These are phyloP conservation scores for Termitomyces eurrhizus DNA, from an alignment of 768 basidiomycete genomes.

Conservation along the genomic window DNA sequence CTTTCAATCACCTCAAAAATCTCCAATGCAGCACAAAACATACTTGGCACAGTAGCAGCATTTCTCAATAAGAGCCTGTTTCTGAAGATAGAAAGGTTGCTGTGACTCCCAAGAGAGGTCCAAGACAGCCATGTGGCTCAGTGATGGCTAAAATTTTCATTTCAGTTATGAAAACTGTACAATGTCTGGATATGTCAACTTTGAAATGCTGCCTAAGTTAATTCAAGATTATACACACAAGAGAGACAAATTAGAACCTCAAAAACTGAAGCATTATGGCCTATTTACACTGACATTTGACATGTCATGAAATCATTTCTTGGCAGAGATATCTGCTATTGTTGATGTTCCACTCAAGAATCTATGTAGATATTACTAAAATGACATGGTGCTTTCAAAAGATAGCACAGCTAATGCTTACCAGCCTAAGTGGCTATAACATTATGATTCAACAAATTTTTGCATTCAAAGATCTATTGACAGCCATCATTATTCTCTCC, in stretches of 20 bases:
- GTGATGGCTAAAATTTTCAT: too few relatives aligned
- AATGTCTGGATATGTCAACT: not conserved
- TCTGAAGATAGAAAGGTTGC: too few relatives aligned
- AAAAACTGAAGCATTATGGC: not conserved
- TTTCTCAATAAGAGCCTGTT: too few relatives aligned
- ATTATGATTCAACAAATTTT: slow-evolving; percentile 2
- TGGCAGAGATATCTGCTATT: not conserved
- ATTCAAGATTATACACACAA: not conserved
- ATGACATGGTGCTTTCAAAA: slow-evolving; percentile 9
- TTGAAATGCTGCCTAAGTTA: not conserved
- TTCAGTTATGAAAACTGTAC: too few relatives aligned
- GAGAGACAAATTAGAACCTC: not conserved
- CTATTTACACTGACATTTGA: slow-evolving; percentile 4
- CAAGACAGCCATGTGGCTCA: too few relatives aligned
- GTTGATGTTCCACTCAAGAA: not conserved
- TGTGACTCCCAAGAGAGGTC: too few relatives aligned
- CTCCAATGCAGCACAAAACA: too few relatives aligned
- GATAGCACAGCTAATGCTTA: not conserved
- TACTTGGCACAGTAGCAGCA: too few relatives aligned
- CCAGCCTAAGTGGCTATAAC: not conserved
- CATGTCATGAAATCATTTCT: not conserved
- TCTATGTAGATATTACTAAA: not conserved
- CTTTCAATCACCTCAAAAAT: too few relatives aligned
- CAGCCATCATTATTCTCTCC: not conserved
- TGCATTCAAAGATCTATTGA: not conserved